A percentile compares a stretch with the other conserved stretches of the same genome.
phyloP scores from a whole-genome alignment of 1,284 basidiomycete genomes.

The Rhodotorula sp. region DNA sequence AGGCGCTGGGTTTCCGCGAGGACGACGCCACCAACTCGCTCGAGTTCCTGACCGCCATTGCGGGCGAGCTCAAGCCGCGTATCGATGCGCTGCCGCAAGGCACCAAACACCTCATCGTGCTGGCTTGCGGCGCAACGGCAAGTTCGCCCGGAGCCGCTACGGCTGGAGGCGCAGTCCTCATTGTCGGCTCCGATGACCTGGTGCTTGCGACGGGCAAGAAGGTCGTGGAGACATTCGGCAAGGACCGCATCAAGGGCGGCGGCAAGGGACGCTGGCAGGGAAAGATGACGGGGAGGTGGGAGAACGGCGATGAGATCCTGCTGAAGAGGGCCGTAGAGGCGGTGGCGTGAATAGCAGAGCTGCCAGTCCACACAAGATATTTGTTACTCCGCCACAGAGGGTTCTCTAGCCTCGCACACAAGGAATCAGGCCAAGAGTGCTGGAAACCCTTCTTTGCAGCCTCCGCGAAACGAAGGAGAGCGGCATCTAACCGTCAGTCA shows the following conservation, averaged over 20 bases:
- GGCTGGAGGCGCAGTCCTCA: constrained; percentile 33
- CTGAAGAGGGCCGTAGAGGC: constrained; percentile 15
- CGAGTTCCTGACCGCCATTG: constrained; percentile 63
- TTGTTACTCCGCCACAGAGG: too few relatives aligned
- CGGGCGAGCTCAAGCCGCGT: constrained; percentile 56
- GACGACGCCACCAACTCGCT: constrained; percentile 66
- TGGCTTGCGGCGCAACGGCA: constrained; percentile 58
- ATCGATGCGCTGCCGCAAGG: constrained; percentile 43
- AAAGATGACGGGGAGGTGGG: constrained; percentile 39
- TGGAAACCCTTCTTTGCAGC: background rate
- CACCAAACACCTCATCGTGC: constrained; percentile 58
- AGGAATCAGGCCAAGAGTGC: background rate
- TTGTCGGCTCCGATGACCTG: constrained; percentile 28
- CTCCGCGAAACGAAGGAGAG: background rate
- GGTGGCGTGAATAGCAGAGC: background rate
- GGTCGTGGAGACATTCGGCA: constrained; percentile 23
- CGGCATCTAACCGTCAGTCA: too few relatives aligned
- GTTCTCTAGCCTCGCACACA: background rate
- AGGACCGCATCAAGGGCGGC: constrained; percentile 41
- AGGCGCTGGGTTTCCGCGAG: constrained; percentile 55
- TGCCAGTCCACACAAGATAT: too few relatives aligned
- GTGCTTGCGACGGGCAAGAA: constrained; percentile 33
- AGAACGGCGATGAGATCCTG: constrained; percentile 21
- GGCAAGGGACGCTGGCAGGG: constrained; percentile 46
- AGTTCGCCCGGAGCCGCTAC: constrained; percentile 19